These are phyloP conservation scores for Eragrostis curvula DNA, from an alignment of 176 grass and related monocot species.

Conservation along the genomic window DNA sequence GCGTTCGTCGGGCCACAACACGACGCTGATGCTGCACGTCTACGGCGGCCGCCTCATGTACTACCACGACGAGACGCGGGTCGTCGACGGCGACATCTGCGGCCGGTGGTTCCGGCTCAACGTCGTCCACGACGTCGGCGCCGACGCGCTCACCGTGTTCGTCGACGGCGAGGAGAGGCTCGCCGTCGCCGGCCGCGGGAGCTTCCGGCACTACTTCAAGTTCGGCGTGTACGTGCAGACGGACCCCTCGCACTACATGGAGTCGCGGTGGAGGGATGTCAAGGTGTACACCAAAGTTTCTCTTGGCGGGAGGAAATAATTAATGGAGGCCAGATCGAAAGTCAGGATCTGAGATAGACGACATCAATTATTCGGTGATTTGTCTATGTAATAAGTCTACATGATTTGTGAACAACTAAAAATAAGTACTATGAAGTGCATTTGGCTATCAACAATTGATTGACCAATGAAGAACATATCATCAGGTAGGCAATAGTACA, in stretches of 20 bases:
- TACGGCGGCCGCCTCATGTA: conserved; percentile 45
- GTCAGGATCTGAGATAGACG: neutral
- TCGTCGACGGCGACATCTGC: conserved; percentile 40
- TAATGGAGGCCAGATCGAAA: neutral
- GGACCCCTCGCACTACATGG: conserved; percentile 20
- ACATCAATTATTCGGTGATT: neutral
- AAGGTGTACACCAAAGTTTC: conserved; percentile 37
- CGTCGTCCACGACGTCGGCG: conserved; percentile 53
- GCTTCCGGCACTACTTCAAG: conserved; percentile 49
- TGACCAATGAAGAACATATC: neutral
- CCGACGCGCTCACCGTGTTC: conserved; percentile 19
- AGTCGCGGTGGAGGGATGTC: conserved; percentile 30
- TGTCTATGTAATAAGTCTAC: neutral
- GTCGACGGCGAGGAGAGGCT: conserved; percentile 32
- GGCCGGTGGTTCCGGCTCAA: conserved; percentile 61
- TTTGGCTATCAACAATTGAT: conserved; percentile 19
- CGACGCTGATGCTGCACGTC: conserved; percentile 62
- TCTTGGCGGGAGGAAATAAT: neutral
- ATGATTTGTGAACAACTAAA: no score
- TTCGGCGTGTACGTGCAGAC: conserved; percentile 49
- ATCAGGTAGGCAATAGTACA: conserved; percentile 10
- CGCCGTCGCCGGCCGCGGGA: conserved; percentile 14
- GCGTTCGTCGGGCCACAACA: neutral
- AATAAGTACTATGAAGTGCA: neutral
- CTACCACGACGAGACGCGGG: conserved; percentile 29